A percentile compares a stretch with the other conserved stretches of the same genome.
These are phyloP conservation scores for Inonotus hispidus DNA, from an alignment of 1,284 basidiomycete species.

Conservation along the genomic window DNA sequence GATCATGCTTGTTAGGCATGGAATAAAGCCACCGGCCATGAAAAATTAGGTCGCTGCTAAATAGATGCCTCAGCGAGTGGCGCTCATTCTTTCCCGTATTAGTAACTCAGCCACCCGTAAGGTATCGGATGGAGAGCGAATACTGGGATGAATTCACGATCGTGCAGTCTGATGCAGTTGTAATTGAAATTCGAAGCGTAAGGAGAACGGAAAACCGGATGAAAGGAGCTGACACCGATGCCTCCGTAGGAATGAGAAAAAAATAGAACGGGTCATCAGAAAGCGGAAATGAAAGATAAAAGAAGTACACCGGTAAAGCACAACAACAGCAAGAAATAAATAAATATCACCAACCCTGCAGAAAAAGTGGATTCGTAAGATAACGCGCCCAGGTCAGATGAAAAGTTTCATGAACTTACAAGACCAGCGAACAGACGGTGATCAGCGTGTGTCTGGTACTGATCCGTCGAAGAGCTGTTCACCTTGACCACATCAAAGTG, in stretches of 20 bases:
- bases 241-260: not conserved
- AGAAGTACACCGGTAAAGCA: not conserved
- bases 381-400: not conserved
- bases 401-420: constrained; percentile 27
- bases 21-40: constrained; percentile 5
- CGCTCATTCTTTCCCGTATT: constrained; percentile 5
- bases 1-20: constrained; percentile 4
- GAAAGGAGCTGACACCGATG: not conserved
- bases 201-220: not conserved
- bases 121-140: constrained; percentile 1
- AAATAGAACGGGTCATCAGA: not conserved
- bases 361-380: not conserved
- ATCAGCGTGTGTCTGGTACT: constrained; percentile 46
- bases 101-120: constrained; percentile 7
- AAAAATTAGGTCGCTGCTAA: constrained; percentile 1
- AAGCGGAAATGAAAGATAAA: constrained; percentile 5
- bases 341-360: constrained; percentile 17
- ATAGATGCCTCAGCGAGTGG: constrained; percentile 2
- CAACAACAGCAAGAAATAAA: constrained; percentile 10
- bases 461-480: constrained; percentile 34
- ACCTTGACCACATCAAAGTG: constrained; percentile 51
- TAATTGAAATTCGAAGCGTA: not conserved
- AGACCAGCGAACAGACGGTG: constrained; percentile 37
- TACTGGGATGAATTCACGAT: constrained; percentile 1
- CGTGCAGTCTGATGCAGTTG: not conserved